Evolutionary conservation across 2,329 filamentous ascomycete genomes (phyloP).

Genomic region (Aspergillus puulaauensis): DNA sequence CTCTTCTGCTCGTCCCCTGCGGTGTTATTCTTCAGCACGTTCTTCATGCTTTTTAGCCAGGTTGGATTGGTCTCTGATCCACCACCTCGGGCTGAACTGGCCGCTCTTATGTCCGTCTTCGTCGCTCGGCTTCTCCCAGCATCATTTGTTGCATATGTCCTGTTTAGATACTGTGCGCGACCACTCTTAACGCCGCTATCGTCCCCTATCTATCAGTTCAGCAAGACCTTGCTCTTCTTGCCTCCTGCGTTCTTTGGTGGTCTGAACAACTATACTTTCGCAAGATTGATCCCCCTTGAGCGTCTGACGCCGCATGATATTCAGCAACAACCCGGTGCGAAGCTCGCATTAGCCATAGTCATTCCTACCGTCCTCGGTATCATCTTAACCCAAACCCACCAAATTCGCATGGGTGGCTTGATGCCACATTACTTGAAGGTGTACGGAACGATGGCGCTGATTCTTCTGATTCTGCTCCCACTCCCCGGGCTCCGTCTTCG

Average conservation of each 20-base stretch:
- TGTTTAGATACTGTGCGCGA: constrained; percentile 78
- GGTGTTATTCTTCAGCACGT: constrained; percentile 82
- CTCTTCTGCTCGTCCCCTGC: constrained; percentile 76
- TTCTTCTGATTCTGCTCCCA: constrained; percentile 68
- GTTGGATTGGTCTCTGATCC: constrained; percentile 88
- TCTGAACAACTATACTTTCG: constrained; percentile 92
- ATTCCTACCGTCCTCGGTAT: constrained; percentile 69
- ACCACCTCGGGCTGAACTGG: constrained; percentile 65
- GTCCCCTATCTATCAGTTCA: constrained; percentile 61
- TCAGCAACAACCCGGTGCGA: constrained; percentile 82
- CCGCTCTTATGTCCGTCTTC: constrained; percentile 72
- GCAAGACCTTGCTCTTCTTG: constrained; percentile 88
- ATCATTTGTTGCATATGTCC: constrained; percentile 80
- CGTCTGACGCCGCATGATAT: constrained; percentile 90
- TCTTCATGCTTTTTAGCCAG: constrained; percentile 82
- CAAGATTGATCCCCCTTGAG: constrained; percentile 81
- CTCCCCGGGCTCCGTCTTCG: constrained; percentile 78
- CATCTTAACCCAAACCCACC: constrained; percentile 74
- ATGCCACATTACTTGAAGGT: constrained; percentile 75
- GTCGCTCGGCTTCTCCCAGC: constrained; percentile 83
- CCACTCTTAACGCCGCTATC: constrained; percentile 72
- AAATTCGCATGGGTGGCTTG: constrained; percentile 80
- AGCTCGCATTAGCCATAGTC: constrained; percentile 76
- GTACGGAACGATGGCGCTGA: constrained; percentile 66
- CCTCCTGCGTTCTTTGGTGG: constrained; percentile 88